Base-by-base conservation (phyloP, 108 stramenopile genomes). In the Fistulifera pelliculosa region DNA sequence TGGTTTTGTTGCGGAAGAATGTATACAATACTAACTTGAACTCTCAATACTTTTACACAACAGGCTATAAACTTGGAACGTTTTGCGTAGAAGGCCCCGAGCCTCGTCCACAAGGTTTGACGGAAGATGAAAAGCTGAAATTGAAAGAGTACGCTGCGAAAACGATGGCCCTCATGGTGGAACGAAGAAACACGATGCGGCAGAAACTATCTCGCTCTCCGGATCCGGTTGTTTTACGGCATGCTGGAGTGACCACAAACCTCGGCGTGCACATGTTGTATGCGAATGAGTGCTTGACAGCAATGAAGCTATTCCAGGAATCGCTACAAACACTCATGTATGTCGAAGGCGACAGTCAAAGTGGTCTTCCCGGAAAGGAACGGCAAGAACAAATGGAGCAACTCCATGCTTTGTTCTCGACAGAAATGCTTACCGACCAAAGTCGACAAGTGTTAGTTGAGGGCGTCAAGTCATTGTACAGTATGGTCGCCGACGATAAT, bases 1-100 rank as follows among this genome's bases (percentile, higher is more conserved):
- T 16, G 3, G 50, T 3, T 7, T 6, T 23, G 54, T 61, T 17
- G 64, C 63, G n/a, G 50, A 58, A 47, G 69, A 76, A 60, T 74
- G 70, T 58, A 15, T 61, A 73, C n/a, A 58, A 79, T 6, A 61
- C 68, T 14, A 73, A 77, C 45, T 79, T 83, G 40, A 76, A 73
- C 52, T 61, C 69, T 62, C 71, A 27, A 49, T 27, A 23, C 25
- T 5, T 57, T 25, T 58, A 25, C 21, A 59, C 58, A 0, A 79
- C 81, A 58, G 81, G 80, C 15, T 60, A 68, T 41, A 70, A 74
- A 35, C 41, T 89, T 0, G 91, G 91, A 1, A 83, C 91, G n/a
- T 64, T 88, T 24, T 88, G 91, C 57, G 57, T 88, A 15, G 73
- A 88, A 41, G 87, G 86, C 66, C 59, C 70, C 41, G 64, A 78